phyloP scores from a whole-genome alignment of 2,329 filamentous ascomycete species.

The Cladosporium cucumerinum region DNA sequence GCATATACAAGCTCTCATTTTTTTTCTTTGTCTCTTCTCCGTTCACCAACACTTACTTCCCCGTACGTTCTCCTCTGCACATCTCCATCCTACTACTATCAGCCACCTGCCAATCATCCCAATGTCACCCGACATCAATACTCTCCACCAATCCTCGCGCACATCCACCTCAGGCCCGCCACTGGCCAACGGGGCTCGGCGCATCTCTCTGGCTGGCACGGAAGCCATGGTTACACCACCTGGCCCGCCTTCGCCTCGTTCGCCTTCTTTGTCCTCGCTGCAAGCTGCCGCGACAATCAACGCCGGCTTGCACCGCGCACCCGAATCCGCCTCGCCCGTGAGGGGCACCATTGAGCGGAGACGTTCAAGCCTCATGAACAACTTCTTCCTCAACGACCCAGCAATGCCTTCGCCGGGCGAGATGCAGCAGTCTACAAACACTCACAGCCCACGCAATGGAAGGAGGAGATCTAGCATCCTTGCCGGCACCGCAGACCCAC shows the following conservation, averaged over 20 bases:
- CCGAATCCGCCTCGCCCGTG: conserved; percentile 45
- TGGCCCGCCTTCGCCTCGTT: conserved; percentile 49
- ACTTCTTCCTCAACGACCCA: conserved; percentile 70
- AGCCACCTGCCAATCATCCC: background rate
- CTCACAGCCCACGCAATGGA: conserved; percentile 23
- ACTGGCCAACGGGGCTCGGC: conserved; percentile 29
- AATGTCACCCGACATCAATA: conserved; percentile 59
- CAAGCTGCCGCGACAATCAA: conserved; percentile 76
- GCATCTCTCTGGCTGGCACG: conserved; percentile 29
- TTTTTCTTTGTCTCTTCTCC: background rate
- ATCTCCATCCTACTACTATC: background rate
- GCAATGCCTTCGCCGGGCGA: conserved; percentile 65
- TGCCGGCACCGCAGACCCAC: conserved; percentile 51
- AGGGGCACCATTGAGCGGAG: conserved; percentile 49
- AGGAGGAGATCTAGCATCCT: conserved; percentile 36
- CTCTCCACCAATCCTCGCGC: conserved; percentile 49
- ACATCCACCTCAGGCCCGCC: conserved; percentile 32
- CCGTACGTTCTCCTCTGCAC: background rate
- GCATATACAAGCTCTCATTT: background rate
- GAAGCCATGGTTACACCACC: conserved; percentile 34
- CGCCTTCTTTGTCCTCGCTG: conserved; percentile 64
- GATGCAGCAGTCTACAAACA: conserved; percentile 50
- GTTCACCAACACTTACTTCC: background rate
- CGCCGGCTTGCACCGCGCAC: conserved; percentile 53
- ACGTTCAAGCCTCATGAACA: conserved; percentile 68